These are phyloP conservation scores for Urochloa ruziziensis DNA, from an alignment of 176 grass and related monocot genomes.

Conservation along the genomic window DNA sequence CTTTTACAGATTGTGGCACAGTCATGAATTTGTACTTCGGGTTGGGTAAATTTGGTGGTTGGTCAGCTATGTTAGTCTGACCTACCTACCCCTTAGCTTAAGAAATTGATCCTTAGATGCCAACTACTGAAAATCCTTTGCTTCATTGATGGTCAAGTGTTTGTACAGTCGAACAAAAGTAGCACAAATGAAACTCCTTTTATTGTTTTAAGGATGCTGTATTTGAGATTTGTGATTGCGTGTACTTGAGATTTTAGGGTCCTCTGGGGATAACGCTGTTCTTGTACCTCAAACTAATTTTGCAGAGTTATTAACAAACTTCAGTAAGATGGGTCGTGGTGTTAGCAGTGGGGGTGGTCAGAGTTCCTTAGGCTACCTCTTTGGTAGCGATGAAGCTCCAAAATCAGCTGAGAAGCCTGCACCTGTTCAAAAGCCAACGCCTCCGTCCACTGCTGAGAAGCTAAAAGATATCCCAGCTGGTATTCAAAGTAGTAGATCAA, in stretches of 20 bases:
- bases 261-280: not conserved
- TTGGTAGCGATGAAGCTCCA: constrained; percentile 45
- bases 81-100: not conserved
- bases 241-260: not conserved
- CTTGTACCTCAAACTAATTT: constrained; percentile 12
- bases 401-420: constrained; percentile 40
- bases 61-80: not conserved
- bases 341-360: constrained; percentile 64
- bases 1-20: not conserved
- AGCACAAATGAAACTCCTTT: not conserved
- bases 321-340: constrained; percentile 52
- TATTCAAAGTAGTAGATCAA: constrained; percentile 51
- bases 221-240: not conserved
- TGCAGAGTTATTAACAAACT: constrained; percentile 11
- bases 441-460: constrained; percentile 43
- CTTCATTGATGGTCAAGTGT: not conserved
- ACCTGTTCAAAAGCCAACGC: constrained; percentile 42
- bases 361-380: constrained; percentile 71
- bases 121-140: not conserved
- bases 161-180: not conserved
- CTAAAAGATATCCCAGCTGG: constrained; percentile 64
- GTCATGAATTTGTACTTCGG: not conserved
- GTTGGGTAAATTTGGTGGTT: not conserved
- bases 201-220: not conserved
- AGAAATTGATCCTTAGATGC: not conserved